A percentile compares a stretch with the other conserved stretches of the same genome.
phyloP scores from a whole-genome alignment of 306 rosid genomes.

The Acacia crassicarpa region DNA sequence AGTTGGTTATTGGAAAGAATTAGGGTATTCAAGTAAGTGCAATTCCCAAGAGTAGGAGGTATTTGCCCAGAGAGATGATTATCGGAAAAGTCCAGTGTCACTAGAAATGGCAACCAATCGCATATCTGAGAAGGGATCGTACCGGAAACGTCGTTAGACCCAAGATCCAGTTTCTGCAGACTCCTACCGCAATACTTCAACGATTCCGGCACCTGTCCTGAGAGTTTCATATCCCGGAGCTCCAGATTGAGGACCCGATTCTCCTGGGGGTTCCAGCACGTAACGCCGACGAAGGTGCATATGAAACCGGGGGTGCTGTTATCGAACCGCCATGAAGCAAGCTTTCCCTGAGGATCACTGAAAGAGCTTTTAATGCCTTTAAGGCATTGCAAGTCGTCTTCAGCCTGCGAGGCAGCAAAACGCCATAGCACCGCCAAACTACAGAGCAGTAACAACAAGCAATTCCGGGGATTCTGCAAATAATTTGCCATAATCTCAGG shows the following conservation, averaged over 20 bases:
- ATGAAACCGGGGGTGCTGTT: slow-evolving; percentile 63
- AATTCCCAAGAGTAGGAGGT: slow-evolving; percentile 53
- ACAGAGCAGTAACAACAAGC: slow-evolving; percentile 13
- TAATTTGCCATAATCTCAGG: background rate
- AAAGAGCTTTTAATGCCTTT: slow-evolving; percentile 44
- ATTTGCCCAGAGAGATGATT: slow-evolving; percentile 60
- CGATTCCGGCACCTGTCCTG: slow-evolving; percentile 57
- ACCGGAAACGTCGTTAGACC: slow-evolving; percentile 49
- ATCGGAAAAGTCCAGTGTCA: slow-evolving; percentile 57
- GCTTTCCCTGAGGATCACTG: slow-evolving; percentile 34
- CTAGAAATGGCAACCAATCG: slow-evolving; percentile 70
- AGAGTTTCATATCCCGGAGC: slow-evolving; percentile 51
- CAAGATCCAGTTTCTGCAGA: slow-evolving; percentile 68
- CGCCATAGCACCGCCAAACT: slow-evolving; percentile 12
- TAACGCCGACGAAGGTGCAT: slow-evolving; percentile 63
- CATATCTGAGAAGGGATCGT: slow-evolving; percentile 65
- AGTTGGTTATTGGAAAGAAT: slow-evolving; percentile 54
- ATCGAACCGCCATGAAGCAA: slow-evolving; percentile 55
- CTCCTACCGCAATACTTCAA: slow-evolving; percentile 61
- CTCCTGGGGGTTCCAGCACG: slow-evolving; percentile 82
- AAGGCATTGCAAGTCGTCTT: slow-evolving; percentile 67
- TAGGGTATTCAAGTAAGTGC: slow-evolving; percentile 62
- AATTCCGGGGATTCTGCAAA: slow-evolving; percentile 7
- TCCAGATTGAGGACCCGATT: slow-evolving; percentile 58
- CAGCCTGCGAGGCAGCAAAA: slow-evolving; percentile 36